Conservation (phyloP, 257 asterid species). For the Capsicum rhomboideum region DNA sequence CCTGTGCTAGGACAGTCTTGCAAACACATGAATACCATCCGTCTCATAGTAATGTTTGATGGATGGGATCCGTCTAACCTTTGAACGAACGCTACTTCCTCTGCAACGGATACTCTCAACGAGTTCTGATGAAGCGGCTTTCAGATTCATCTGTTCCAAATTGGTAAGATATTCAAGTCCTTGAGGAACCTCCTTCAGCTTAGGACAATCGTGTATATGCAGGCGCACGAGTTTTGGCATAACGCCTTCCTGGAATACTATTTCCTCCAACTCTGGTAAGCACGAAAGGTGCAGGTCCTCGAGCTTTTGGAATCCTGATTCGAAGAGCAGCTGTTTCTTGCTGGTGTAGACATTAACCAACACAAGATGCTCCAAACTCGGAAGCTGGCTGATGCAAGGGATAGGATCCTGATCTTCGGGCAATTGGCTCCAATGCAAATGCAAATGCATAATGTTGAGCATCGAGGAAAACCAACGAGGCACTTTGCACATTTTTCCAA, state of each 20-base stretch:
- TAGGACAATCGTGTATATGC: background rate
- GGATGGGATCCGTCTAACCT: conserved; percentile 1
- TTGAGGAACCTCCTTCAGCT: conserved; percentile 13
- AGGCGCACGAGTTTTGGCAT: conserved; percentile 11
- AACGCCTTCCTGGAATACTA: background rate
- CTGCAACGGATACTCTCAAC: background rate
- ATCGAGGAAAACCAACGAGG: conserved; percentile 17
- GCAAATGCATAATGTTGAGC: conserved; percentile 5
- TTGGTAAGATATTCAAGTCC: conserved; percentile 12
- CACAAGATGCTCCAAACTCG: conserved; percentile 1
- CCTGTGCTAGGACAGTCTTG: background rate
- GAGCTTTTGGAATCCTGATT: conserved; percentile 13
- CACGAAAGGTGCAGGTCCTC: background rate
- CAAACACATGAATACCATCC: background rate
- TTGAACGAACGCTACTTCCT: background rate
- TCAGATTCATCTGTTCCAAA: background rate
- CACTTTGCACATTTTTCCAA: conserved; percentile 3
- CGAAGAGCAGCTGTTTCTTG: background rate
- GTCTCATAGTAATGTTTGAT: background rate
- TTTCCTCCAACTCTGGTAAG: conserved; percentile 3
- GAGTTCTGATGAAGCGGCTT: conserved; percentile 8
- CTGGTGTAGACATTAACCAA: conserved; percentile 7
- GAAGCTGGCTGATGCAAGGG: conserved; percentile 9
- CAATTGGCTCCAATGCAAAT: conserved; percentile 18
- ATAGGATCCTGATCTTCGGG: conserved; percentile 7